phyloP scores from a whole-genome alignment of 2,329 filamentous ascomycete genomes.

The Aureobasidium mangrovei region DNA sequence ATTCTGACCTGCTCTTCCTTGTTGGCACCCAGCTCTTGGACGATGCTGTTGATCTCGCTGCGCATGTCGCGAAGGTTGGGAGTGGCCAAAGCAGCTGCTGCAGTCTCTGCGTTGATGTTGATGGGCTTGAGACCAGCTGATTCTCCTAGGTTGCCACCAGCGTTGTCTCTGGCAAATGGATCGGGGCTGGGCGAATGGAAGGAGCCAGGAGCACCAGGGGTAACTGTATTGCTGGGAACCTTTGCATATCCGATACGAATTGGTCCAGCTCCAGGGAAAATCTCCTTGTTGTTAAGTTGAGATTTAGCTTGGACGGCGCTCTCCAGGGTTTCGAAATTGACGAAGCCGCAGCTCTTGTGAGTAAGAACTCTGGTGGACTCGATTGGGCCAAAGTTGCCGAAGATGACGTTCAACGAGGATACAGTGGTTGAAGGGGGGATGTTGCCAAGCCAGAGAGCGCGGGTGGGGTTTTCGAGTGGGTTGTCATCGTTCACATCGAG shows the following conservation, averaged over 20 bases:
- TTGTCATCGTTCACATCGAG: slow-evolving; percentile 67
- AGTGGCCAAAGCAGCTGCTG: slow-evolving; percentile 52
- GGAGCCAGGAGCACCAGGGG: slow-evolving; percentile 78
- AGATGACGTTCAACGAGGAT: slow-evolving; percentile 89
- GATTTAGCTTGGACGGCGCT: slow-evolving; percentile 84
- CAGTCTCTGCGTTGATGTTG: slow-evolving; percentile 36
- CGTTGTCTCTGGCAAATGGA: slow-evolving; percentile 54
- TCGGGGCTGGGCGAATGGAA: slow-evolving; percentile 89
- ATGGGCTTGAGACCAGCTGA: slow-evolving; percentile 26
- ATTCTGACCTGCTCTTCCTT: slow-evolving; percentile 70
- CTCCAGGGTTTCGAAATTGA: slow-evolving; percentile 89
- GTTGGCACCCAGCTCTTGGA: slow-evolving; percentile 76
- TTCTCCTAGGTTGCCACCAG: slow-evolving; percentile 28
- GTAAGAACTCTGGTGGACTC: slow-evolving; percentile 87
- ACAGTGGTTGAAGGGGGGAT: slow-evolving; percentile 96
- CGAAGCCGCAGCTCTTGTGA: slow-evolving; percentile 98
- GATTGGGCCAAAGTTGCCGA: slow-evolving; percentile 85
- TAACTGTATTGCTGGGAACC: slow-evolving; percentile 79
- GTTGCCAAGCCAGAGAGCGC: slow-evolving; percentile 92
- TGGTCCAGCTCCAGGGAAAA: slow-evolving; percentile 91
- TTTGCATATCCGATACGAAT: slow-evolving; percentile 97
- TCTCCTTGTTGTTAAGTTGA: slow-evolving; percentile 89
- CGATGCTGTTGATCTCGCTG: slow-evolving; percentile 75
- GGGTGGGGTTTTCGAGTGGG: slow-evolving; percentile 78
- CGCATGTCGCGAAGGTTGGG: slow-evolving; percentile 69